Evolutionary conservation across 1,284 basidiomycete species (phyloP).

Genomic region (Limonomyces culmigenus): DNA sequence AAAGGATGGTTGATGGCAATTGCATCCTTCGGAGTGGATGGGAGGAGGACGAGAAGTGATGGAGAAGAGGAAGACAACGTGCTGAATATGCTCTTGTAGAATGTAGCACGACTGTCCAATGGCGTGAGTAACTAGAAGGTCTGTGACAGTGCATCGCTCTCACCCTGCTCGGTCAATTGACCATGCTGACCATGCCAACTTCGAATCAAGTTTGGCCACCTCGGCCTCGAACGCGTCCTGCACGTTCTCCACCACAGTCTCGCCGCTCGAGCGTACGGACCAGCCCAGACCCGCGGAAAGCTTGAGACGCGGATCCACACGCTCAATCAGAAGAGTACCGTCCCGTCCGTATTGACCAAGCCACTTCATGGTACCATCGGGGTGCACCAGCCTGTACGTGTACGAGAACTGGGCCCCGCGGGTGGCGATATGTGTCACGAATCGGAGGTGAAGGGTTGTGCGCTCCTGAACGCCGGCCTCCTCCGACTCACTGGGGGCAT

Average conservation of each 20-base stretch:
- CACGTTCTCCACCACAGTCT: background rate
- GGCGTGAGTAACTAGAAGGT: no score
- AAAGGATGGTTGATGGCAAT: background rate
- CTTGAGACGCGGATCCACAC: constrained; percentile 11
- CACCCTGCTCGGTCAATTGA: background rate
- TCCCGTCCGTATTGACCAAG: constrained; percentile 24
- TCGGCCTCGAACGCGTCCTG: background rate
- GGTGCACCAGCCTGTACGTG: constrained; percentile 27
- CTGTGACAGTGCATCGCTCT: background rate
- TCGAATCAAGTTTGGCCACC: background rate
- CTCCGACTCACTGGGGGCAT: background rate
- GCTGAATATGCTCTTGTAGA: background rate
- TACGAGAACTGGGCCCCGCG: constrained; percentile 13
- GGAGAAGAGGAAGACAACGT: background rate
- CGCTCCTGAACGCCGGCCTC: constrained; percentile 5
- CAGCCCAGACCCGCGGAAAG: constrained; percentile 7
- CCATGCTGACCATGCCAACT: background rate
- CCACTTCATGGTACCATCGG: constrained; percentile 23
- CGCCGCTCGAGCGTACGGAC: background rate
- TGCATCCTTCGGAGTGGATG: background rate
- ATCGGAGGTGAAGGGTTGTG: constrained; percentile 6
- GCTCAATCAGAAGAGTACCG: constrained; percentile 18
- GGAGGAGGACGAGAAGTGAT: background rate
- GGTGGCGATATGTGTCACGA: background rate
- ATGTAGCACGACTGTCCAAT: background rate